Base-by-base conservation (phyloP, 2,329 filamentous ascomycete species). In the Aspergillus carbonarius region DNA sequence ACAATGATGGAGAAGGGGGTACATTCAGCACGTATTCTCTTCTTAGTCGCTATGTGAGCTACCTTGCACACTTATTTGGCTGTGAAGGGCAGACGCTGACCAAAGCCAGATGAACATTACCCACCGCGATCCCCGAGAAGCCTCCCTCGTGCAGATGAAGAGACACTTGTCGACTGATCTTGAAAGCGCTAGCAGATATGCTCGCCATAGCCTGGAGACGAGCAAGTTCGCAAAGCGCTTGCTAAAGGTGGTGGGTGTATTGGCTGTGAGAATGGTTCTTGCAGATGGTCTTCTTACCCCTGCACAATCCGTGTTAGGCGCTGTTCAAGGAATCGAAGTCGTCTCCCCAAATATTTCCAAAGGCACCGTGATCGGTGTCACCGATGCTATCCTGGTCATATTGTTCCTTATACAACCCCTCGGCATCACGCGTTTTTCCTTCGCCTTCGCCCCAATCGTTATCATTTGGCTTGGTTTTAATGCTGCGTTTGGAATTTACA, bases 1-100 rank as follows among this genome's bases (percentile, higher is more conserved):
- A 85, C 67, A 81, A 85, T 57, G 81, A 85, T 64, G 83, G 83
- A 23, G 83, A 85, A 65, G 83, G 83, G 9, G 83, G 83, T 3
- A 85, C 83, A 0, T 85, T 85, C 68, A 79, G 76, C 20, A 78
- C 79, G 8, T 84, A 83, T 64, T 81, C 81, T 0, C 71, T 85
- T 15, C 74, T 85, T 3, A 80, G 79, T 18, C 70, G 80, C 66
- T 84, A 83, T 69, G 81, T 81, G 70, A 58, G 68, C 5, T n/a
- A 23, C 6, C 15, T 25, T 23, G 35, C n/a, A 34, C 13, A 37
- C 6, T 18, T 9, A 8, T 42, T 13, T 39, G 8, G 10, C 5
- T 32, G 5, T 12, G 17, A 5, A 7, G 40, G 13, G 34, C 17
- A 13, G 6, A 54, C 9, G 8, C 17, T 47, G 20, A 55, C 46